Percentiles rank a stretch among this genome's conserved stretches.
These are phyloP conservation scores for Opeltia flavorubescens DNA, from an alignment of 495 filamentous ascomycete species.

Conservation along the genomic window DNA sequence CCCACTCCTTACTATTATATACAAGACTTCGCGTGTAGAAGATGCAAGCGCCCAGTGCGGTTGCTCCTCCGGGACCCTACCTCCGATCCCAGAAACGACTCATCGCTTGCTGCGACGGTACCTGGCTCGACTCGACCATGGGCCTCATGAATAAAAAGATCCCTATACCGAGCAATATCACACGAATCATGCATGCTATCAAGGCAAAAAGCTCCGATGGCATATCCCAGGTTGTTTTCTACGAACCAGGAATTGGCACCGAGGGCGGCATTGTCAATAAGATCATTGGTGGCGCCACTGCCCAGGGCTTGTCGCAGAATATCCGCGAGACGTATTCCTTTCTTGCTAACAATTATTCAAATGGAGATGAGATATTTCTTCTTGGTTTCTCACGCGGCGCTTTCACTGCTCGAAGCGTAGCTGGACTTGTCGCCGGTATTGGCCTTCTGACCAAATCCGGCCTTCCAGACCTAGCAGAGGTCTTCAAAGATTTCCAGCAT, in stretches of 20 bases:
- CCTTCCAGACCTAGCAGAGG: constrained; percentile 28
- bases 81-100: constrained; percentile 10
- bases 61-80: not conserved
- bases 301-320: constrained; percentile 5
- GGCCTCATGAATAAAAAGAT: constrained; percentile 12
- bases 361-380: constrained; percentile 43
- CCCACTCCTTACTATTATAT: constrained; percentile 7
- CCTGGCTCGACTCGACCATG: constrained; percentile 13
- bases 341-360: constrained; percentile 34
- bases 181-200: constrained; percentile 27
- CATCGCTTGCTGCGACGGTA: constrained; percentile 16
- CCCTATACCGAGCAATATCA: constrained; percentile 32
- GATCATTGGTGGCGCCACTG: constrained; percentile 12
- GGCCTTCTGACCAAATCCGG: constrained; percentile 30
- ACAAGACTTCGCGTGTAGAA: not conserved
- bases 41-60: not conserved
- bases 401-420: constrained; percentile 43
- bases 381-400: constrained; percentile 46
- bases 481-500: constrained; percentile 35
- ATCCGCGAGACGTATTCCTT: constrained; percentile 18
- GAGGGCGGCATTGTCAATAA: constrained; percentile 9
- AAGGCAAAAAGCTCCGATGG: constrained; percentile 18
- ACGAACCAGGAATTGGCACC: constrained; percentile 39
- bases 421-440: constrained; percentile 37
- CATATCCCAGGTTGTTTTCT: constrained; percentile 37